Base-by-base conservation (phyloP, 148 eudicot genomes). In the Euryodendron excelsum region DNA sequence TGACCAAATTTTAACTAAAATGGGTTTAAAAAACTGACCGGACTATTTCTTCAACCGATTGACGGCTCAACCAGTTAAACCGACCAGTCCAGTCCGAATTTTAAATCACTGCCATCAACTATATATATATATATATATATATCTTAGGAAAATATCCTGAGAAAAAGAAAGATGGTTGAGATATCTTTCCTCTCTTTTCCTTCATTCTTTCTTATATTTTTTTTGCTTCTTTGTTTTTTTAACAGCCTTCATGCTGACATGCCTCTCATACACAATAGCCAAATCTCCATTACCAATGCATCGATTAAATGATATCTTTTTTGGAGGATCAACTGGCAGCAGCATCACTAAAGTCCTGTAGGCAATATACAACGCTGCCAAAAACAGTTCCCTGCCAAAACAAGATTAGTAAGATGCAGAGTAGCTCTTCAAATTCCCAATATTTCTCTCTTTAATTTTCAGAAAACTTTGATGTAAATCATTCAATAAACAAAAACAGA, bases 241-340 rank as follows among this genome's bases (percentile, higher is more conserved):
- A 68, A 95, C 81, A 53, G 97, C 84, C 84, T 91, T 95, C 96
- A 95, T 89, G 50, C n/a, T 81, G 74, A 89, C 94, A 77, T 93
- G 90, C 75, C 93, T 87, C 64, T 91, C 94, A 34, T 93, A 95
- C 50, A 91, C 96, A 55, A 93, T 90, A 44, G 91, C 96, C 75
- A 93, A 82, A 83, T 94, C 97, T 59, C 96, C 97, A 20, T 85
- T 88, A 39, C 59, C 82, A 61, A 94, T 93, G 62, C 72, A 69
- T 9, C 91, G 88, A 3, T 79, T 80, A 31, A 87, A 89, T 8
- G 97, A 86, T 21, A 94, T 69, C 25, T 86, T 82, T 27, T 85
- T 81, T 11, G 89, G 71, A 33, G 89, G 84, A 81, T 90, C 92
- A 9, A 66, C 69, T 3, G 90, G 88, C 66, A 93, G 88, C 66